Percentiles rank a stretch among this genome's conserved stretches.
phyloP scores from a whole-genome alignment of 306 rosid genomes.

The Acacia confusa region DNA sequence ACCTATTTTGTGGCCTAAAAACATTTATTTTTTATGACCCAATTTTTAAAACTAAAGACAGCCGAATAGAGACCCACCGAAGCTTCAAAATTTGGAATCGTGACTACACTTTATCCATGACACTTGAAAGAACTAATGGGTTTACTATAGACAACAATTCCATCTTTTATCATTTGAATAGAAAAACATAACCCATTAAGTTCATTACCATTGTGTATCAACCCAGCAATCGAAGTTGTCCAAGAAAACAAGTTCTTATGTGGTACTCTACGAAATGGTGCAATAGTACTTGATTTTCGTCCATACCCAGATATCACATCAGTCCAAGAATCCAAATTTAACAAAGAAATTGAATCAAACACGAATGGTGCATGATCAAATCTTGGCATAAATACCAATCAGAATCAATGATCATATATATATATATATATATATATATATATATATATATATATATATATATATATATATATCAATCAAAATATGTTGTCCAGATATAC shows the following conservation, averaged over 20 bases:
- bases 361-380: conserved; percentile 55
- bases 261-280: conserved; percentile 47
- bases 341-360: conserved; percentile 51
- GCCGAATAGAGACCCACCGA: too few species aligned
- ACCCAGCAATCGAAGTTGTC: conserved; percentile 91
- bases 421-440: too few species aligned
- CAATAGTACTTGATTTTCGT: conserved; percentile 55
- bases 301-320: conserved; percentile 81
- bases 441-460: too few species aligned
- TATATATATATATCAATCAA: too few species aligned
- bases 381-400: conserved; percentile 62
- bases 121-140: conserved; percentile 80
- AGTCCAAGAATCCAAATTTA: conserved; percentile 66
- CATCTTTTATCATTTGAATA: conserved; percentile 66
- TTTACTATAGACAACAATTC: conserved; percentile 49
- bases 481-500: too few species aligned
- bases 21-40: too few species aligned
- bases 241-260: conserved; percentile 60
- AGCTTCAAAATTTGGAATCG: too few species aligned
- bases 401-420: too few species aligned
- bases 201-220: conserved; percentile 77
- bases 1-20: too few species aligned
- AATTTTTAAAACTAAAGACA: too few species aligned
- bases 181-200: conserved; percentile 52
- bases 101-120: too few species aligned